Base-by-base conservation (phyloP, 2,329 filamentous ascomycete genomes). In the Diaporthe vexans region DNA sequence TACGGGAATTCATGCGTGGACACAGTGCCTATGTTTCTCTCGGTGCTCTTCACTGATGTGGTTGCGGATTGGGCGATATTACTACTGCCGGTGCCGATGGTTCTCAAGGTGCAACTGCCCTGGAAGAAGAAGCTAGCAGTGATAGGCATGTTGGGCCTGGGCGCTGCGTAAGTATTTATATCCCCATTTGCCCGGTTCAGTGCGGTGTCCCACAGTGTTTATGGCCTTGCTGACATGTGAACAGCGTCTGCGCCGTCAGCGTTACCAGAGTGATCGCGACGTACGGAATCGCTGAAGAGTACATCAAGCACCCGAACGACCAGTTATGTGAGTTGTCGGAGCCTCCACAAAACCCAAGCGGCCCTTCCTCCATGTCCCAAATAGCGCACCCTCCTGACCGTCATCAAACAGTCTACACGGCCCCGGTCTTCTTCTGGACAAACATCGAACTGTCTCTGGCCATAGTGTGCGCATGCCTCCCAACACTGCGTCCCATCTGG, bases 401-500 rank as follows among this genome's bases (percentile, higher is more conserved):
- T 8, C 10, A n/a, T 0, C 33, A 4, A 4, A 21, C 21, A 67
- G 63, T 40, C 46, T 67, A 67, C 5, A 67, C 63, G 15, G 63
- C 63, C 21, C 63, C 63, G 0, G 46, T 67, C 15, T 67, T 67
- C 63, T 67, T 67, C 46, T 54, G 63, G 63, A 67, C 63, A 21
- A 67, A 67, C 46, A 67, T 67, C 63, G 63, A 67, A 33, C 29
- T 67, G 15, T 67, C 63, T 21, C n/a, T 67, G 46, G 63, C 63
- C 29, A 67, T 67, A 46, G 46, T 67, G 40, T 75, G 65, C 57
- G 63, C 63, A 33, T 67, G 63, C 15, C 63, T 67, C 8, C 63
- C 63, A 19, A 67, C 63, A 3, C 46, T 67, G 63, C 46, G 63
- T 21, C 63, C 63, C 21, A 67, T 67, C 24, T 40, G 37, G 56